Percentiles rank a stretch among this genome's conserved stretches.
phyloP scores from a whole-genome alignment of 208 protist species.

The Strigomonas culicis region DNA sequence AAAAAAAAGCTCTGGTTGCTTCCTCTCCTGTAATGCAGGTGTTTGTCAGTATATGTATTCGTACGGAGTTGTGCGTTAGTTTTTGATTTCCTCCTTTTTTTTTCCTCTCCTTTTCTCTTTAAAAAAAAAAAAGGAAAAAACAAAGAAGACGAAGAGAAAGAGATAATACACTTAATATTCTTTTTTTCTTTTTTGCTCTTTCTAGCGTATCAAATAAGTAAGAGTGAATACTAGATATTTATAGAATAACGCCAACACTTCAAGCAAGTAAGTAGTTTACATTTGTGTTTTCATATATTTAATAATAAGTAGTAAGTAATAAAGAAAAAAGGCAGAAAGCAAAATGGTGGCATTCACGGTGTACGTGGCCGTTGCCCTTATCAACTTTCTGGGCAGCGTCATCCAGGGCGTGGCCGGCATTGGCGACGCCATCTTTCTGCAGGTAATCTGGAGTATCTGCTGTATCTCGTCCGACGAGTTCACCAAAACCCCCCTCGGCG shows the following conservation, averaged over 20 bases:
- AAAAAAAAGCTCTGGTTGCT: too few relatives aligned
- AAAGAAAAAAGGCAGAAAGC: background rate
- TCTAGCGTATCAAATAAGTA: constrained; percentile 5
- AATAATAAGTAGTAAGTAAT: constrained; percentile 1
- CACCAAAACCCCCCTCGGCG: constrained; percentile 31
- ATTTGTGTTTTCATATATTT: constrained; percentile 2
- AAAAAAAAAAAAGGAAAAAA: background rate
- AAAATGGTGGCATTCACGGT: constrained; percentile 19
- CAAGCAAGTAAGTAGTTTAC: too few relatives aligned
- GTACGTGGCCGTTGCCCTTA: constrained; percentile 27
- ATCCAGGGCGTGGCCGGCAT: constrained; percentile 54
- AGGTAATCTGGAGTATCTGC: constrained; percentile 45
- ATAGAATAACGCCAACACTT: too few relatives aligned
- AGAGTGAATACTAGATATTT: too few relatives aligned
- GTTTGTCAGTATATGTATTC: too few relatives aligned
- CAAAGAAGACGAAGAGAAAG: background rate
- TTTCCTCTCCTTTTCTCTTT: constrained; percentile 6
- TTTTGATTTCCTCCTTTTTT: background rate
- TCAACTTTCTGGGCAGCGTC: constrained; percentile 45
- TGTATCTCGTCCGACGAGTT: constrained; percentile 23
- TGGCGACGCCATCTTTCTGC: constrained; percentile 57
- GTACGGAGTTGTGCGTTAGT: too few relatives aligned
- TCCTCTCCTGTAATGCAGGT: too few relatives aligned
- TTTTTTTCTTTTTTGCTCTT: constrained; percentile 11
- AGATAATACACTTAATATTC: background rate